Conservation (phyloP, 2,329 filamentous ascomycete genomes). For the Metarhizium robertsii region DNA sequence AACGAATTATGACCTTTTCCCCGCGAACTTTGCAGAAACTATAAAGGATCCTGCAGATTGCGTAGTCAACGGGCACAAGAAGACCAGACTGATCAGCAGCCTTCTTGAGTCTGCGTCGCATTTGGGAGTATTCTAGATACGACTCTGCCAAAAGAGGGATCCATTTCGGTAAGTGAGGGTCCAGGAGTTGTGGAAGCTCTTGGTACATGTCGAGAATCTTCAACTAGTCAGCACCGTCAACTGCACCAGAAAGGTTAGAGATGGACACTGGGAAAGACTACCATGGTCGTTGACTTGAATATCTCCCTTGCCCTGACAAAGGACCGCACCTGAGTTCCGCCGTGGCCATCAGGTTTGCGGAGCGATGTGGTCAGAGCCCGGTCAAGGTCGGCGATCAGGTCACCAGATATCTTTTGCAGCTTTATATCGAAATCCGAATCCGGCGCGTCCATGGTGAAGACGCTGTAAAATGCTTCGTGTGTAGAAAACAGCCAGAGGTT, state of each 20-base stretch:
- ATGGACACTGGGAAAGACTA: conserved; percentile 16
- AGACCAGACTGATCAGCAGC: conserved; percentile 25
- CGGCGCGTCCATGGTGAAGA: conserved; percentile 44
- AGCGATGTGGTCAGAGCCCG: conserved; percentile 42
- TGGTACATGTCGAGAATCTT: conserved; percentile 77
- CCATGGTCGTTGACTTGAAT: conserved; percentile 35
- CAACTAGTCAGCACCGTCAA: conserved; percentile 12
- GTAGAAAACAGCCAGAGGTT: neutral
- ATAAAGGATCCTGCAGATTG: conserved; percentile 74
- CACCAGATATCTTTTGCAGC: conserved; percentile 50
- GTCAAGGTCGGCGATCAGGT: conserved; percentile 51
- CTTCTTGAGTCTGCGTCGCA: conserved; percentile 30
- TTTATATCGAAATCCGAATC: conserved; percentile 53
- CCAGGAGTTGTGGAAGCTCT: conserved; percentile 87
- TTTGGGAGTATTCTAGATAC: conserved; percentile 58
- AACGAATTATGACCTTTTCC: conserved; percentile 83
- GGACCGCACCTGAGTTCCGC: conserved; percentile 31
- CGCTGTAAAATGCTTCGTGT: neutral
- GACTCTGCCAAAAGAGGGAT: conserved; percentile 66
- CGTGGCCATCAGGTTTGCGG: conserved; percentile 38
- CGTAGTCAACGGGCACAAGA: conserved; percentile 51
- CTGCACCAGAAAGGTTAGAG: conserved; percentile 3
- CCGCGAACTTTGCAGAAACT: conserved; percentile 90
- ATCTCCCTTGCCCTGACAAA: conserved; percentile 42
- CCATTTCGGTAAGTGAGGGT: conserved; percentile 69